Percentiles rank a stretch among this genome's conserved stretches.
phyloP scores from a whole-genome alignment of 2,329 filamentous ascomycete species.

The Ceratocystiopsis brevicomis region DNA sequence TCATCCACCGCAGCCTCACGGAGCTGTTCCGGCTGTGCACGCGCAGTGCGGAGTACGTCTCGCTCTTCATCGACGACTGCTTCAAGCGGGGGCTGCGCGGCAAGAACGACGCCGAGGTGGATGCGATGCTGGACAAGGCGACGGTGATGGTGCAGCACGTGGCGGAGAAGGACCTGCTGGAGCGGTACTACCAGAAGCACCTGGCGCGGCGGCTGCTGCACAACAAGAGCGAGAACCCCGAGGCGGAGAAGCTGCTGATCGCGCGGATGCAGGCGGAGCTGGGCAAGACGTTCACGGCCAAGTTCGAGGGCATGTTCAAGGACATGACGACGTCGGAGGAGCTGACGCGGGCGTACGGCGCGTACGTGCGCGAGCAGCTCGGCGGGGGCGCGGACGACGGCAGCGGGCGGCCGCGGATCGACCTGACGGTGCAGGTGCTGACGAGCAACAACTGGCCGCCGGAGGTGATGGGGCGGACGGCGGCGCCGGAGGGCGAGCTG shows the following conservation, averaged over 20 bases:
- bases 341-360: constrained; percentile 57
- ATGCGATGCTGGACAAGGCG: constrained; percentile 69
- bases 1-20: constrained; percentile 69
- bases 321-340: constrained; percentile 83
- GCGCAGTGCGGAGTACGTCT: constrained; percentile 79
- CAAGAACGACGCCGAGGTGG: constrained; percentile 77
- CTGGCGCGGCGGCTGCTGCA: constrained; percentile 72
- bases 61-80: constrained; percentile 91
- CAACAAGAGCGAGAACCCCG: constrained; percentile 74
- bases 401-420: constrained; percentile 35
- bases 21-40: constrained; percentile 87
- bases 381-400: constrained; percentile 22
- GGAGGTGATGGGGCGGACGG: constrained; percentile 55
- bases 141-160: constrained; percentile 77
- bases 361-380: constrained; percentile 34
- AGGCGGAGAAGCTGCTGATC: constrained; percentile 91
- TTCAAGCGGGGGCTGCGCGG: constrained; percentile 86
- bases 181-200: constrained; percentile 96
- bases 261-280: constrained; percentile 93
- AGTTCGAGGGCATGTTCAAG: constrained; percentile 94
- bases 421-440: constrained; percentile 68
- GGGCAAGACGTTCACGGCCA: constrained; percentile 80
- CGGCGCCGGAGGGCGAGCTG: constrained; percentile 28
- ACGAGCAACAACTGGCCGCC: constrained; percentile 92
- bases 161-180: constrained; percentile 82